These are phyloP conservation scores for Backusella liffmaniae DNA, from an alignment of 192 early-diverging fungal species.

Conservation along the genomic window DNA sequence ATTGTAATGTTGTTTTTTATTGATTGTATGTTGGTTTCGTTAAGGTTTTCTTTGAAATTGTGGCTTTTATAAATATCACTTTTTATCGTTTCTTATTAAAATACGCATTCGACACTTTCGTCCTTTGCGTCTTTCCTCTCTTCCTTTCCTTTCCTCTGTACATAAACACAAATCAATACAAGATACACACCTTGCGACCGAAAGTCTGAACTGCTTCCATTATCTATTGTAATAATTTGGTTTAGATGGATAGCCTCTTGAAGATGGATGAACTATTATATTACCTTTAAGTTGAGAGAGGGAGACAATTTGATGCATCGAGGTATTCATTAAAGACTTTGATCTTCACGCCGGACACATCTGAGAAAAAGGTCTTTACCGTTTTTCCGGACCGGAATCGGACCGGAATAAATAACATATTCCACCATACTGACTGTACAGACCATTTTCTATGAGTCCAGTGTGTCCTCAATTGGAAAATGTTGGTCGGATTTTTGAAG, in stretches of 20 bases:
- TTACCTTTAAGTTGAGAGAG: conserved; percentile 9
- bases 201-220: conserved; percentile 76
- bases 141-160: not conserved
- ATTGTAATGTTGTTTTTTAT: not conserved
- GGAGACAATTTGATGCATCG: not conserved
- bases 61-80: not conserved
- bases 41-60: too few relatives aligned
- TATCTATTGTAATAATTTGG: conserved; percentile 13
- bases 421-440: too few relatives aligned
- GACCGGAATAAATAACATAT: not conserved
- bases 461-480: too few relatives aligned
- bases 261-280: not conserved
- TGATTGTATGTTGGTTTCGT: not conserved
- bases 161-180: not conserved
- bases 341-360: not conserved
- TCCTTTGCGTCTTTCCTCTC: not conserved
- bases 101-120: not conserved
- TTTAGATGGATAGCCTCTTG: not conserved
- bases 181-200: conserved; percentile 67
- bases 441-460: too few relatives aligned
- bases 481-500: too few relatives aligned
- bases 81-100: not conserved
- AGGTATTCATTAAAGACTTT: conserved; percentile 1
- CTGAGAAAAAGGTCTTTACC: not conserved
- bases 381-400: not conserved